Percentiles rank a stretch among this genome's conserved stretches.
phyloP scores from a whole-genome alignment of 2,329 filamentous ascomycete genomes.

The Penicillium digitatum region DNA sequence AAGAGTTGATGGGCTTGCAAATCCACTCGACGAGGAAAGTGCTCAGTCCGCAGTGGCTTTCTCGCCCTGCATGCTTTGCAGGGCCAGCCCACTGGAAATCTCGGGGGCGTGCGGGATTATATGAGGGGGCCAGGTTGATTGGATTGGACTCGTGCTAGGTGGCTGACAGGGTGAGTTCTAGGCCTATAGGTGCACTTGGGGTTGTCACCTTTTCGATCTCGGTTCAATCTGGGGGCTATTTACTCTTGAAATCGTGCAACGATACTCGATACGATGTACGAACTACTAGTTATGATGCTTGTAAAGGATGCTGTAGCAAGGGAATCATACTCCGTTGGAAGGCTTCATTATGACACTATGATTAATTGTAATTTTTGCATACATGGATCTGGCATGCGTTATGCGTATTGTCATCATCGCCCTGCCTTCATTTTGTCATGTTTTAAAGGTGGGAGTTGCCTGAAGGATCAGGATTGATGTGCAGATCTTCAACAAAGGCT shows the following conservation, averaged over 20 bases:
- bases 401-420: conserved; percentile 16
- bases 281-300: background rate
- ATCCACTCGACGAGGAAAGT: conserved; percentile 21
- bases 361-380: background rate
- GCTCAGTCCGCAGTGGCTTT: conserved; percentile 17
- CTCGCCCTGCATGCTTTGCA: background rate
- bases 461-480: background rate
- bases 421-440: background rate
- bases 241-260: background rate
- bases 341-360: conserved; percentile 20
- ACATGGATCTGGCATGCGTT: background rate
- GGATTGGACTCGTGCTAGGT: background rate
- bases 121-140: background rate
- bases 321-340: background rate
- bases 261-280: background rate
- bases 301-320: background rate
- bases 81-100: conserved; percentile 5
- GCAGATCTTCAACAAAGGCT: background rate
- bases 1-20: conserved; percentile 15
- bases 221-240: background rate
- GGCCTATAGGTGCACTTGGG: background rate
- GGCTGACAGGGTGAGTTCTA: background rate
- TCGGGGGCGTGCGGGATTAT: background rate
- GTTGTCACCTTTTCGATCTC: background rate
- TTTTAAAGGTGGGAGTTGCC: background rate